These are phyloP conservation scores for Ophiostoma himal-ulmi DNA, from an alignment of 2,329 filamentous ascomycete species.

Conservation along the genomic window DNA sequence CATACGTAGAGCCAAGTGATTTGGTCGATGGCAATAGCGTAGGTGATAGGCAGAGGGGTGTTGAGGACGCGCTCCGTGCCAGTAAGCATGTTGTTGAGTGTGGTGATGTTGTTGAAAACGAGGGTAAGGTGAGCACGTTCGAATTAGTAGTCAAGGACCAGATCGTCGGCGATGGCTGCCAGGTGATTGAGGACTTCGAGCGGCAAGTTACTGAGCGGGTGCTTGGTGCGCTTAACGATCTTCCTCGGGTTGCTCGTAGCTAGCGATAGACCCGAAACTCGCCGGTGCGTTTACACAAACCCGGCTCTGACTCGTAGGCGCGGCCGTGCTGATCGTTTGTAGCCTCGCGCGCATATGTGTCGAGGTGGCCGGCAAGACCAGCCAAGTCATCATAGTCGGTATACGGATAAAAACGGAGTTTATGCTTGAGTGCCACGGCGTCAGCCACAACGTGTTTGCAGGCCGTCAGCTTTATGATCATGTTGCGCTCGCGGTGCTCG, in stretches of 20 bases:
- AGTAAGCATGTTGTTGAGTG: neutral
- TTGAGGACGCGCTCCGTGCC: conserved; percentile 63
- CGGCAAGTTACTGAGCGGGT: neutral
- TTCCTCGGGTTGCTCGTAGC: conserved; percentile 1
- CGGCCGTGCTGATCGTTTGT: conserved; percentile 36
- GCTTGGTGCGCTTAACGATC: neutral
- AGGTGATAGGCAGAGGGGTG: conserved; percentile 65
- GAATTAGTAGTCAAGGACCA: neutral
- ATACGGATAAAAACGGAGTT: neutral
- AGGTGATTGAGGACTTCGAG: neutral
- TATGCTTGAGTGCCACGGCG: neutral
- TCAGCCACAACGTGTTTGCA: neutral
- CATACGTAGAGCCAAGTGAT: conserved; percentile 71
- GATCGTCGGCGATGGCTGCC: neutral
- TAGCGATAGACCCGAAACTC: neutral
- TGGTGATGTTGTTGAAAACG: conserved; percentile 1
- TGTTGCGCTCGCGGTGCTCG: conserved; percentile 51
- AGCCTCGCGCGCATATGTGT: conserved; percentile 55
- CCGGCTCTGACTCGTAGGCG: conserved; percentile 30
- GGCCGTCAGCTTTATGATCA: conserved; percentile 59
- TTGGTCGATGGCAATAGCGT: conserved; percentile 67
- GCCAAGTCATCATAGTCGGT: conserved; percentile 27
- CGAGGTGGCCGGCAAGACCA: conserved; percentile 55
- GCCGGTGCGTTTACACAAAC: conserved; percentile 41
- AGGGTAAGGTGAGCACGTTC: neutral